phyloP scores from a whole-genome alignment of 371 early-diverging fungal genomes.

The Actinomucor elegans region DNA sequence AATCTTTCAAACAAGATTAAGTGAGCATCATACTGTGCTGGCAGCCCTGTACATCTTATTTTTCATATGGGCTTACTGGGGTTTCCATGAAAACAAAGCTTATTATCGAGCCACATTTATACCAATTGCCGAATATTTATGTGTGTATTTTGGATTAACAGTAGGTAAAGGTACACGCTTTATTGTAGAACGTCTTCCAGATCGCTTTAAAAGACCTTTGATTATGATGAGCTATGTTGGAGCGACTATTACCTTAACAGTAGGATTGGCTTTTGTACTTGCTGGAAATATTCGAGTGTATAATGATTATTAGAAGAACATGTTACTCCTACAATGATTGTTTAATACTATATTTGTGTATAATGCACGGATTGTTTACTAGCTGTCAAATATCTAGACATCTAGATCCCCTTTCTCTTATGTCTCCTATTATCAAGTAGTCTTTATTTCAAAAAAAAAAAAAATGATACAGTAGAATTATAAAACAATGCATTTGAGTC shows the following conservation, averaged over 20 bases:
- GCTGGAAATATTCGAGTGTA: slow-evolving; percentile 35
- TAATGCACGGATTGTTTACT: too few species aligned
- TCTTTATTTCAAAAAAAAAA: background rate
- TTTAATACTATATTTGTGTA: too few species aligned
- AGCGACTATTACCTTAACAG: slow-evolving; percentile 9
- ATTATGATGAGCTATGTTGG: slow-evolving; percentile 4
- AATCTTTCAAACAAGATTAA: slow-evolving; percentile 27
- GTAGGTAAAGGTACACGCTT: slow-evolving; percentile 18
- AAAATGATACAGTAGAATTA: slow-evolving; percentile 11
- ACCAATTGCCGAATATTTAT: slow-evolving; percentile 38
- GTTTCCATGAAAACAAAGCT: slow-evolving; percentile 26
- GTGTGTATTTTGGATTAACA: slow-evolving; percentile 18
- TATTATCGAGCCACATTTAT: slow-evolving; percentile 41
- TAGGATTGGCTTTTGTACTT: slow-evolving; percentile 31
- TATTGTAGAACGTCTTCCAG: background rate
- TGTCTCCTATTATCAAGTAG: too few species aligned
- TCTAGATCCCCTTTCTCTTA: too few species aligned
- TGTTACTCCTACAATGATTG: too few species aligned
- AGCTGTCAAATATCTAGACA: too few species aligned
- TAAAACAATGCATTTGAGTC: slow-evolving; percentile 39
- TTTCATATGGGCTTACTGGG: slow-evolving; percentile 17
- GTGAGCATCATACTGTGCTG: slow-evolving; percentile 11
- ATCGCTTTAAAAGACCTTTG: background rate
- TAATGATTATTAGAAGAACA: slow-evolving; percentile 39
- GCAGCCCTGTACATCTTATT: slow-evolving; percentile 15